Evolutionary conservation across 768 basidiomycete genomes (phyloP).

Genomic region (Trametopsis cervina): DNA sequence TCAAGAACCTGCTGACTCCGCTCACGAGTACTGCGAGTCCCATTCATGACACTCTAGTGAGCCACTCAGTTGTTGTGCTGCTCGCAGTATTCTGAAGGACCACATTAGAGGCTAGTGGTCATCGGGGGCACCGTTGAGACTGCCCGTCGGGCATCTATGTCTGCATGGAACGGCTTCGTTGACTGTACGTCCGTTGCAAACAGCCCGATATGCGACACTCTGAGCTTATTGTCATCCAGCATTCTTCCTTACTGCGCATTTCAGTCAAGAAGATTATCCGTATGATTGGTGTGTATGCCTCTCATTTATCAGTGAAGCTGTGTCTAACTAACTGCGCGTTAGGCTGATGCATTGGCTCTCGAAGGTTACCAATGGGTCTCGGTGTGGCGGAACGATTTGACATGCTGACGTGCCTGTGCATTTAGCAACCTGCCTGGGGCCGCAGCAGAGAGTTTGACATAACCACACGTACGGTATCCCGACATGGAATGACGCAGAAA

Average conservation of each 20-base stretch:
- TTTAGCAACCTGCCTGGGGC: conserved; percentile 86
- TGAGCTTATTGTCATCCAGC: conserved; percentile 33
- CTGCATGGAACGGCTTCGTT: conserved; percentile 86
- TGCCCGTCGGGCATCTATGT: conserved; percentile 70
- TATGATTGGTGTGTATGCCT: conserved; percentile 61
- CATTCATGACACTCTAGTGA: conserved; percentile 73
- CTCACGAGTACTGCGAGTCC: conserved; percentile 57
- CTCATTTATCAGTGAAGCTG: conserved; percentile 10
- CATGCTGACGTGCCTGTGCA: not conserved
- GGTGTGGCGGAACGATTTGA: not conserved
- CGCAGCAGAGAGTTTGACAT: conserved; percentile 87
- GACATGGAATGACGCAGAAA: conserved; percentile 55
- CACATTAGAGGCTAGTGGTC: conserved; percentile 73
- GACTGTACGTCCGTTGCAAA: conserved; percentile 53
- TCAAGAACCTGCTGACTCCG: conserved; percentile 69
- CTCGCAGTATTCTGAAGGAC: not conserved
- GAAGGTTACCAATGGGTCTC: conserved; percentile 42
- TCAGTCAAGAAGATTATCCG: conserved; percentile 82
- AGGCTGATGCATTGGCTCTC: conserved; percentile 90
- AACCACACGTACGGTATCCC: conserved; percentile 67
- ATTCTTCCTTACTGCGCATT: conserved; percentile 87
- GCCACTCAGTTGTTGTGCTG: conserved; percentile 20
- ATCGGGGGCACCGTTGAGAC: conserved; percentile 88
- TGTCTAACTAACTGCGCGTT: conserved; percentile 6
- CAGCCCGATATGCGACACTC: not conserved